phyloP scores from a whole-genome alignment of 257 asterid species.

The Nyctanthes arbortristis region DNA sequence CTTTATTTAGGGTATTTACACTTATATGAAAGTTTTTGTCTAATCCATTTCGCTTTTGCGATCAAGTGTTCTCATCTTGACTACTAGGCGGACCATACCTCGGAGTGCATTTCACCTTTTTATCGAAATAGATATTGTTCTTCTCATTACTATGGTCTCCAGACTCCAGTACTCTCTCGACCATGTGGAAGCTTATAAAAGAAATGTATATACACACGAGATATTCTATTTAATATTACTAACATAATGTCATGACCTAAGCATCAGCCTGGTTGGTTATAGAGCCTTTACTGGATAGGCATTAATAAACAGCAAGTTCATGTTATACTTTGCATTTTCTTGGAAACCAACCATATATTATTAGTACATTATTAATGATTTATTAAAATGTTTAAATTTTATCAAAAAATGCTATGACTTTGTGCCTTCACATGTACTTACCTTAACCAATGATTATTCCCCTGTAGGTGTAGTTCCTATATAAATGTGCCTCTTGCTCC shows the following conservation, averaged over 20 bases:
- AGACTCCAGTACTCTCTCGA: not conserved
- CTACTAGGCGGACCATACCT: too few relatives aligned
- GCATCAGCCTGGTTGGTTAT: too few relatives aligned
- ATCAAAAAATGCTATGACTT: not conserved
- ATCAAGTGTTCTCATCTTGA: too few relatives aligned
- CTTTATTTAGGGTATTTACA: too few relatives aligned
- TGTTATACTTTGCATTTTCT: not conserved
- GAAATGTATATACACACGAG: not conserved
- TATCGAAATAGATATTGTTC: too few relatives aligned
- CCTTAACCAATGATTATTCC: not conserved
- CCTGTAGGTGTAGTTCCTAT: not conserved
- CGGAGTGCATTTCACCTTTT: too few relatives aligned
- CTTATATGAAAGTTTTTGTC: too few relatives aligned
- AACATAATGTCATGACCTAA: not conserved
- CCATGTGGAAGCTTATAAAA: not conserved
- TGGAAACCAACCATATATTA: not conserved
- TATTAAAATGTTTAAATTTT: not conserved
- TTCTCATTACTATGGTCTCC: too few relatives aligned
- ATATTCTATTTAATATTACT: not conserved
- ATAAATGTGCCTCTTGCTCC: not conserved
- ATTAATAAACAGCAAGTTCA: too few relatives aligned
- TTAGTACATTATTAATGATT: not conserved
- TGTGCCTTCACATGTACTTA: not conserved
- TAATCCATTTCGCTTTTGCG: too few relatives aligned
- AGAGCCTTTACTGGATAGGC: too few relatives aligned